Evolutionary conservation across 768 basidiomycete genomes (phyloP).

Genomic region (Auriculariales sp.): DNA sequence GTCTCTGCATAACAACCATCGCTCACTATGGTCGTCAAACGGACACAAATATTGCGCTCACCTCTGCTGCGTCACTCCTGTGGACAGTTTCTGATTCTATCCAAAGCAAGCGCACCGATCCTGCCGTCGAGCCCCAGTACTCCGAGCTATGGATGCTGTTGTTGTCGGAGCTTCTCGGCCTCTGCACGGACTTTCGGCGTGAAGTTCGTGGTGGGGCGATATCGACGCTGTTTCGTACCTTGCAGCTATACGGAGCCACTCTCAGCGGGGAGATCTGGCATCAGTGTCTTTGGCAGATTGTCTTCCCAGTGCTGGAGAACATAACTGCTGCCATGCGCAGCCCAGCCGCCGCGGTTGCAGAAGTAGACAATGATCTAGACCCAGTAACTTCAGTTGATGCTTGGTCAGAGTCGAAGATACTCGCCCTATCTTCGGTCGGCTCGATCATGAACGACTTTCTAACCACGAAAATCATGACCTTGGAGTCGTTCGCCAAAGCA

Average conservation of each 20-base stretch:
- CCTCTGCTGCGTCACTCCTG: conserved; percentile 80
- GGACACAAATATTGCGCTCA: conserved; percentile 92
- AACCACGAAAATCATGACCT: conserved; percentile 51
- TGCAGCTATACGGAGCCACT: conserved; percentile 85
- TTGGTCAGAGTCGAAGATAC: conserved; percentile 81
- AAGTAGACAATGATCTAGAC: conserved; percentile 1
- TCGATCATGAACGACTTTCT: conserved; percentile 75
- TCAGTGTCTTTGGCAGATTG: conserved; percentile 80
- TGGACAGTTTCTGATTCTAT: conserved; percentile 97
- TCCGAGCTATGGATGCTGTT: conserved; percentile 91
- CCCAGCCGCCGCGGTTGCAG: conserved; percentile 7
- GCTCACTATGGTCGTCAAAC: conserved; percentile 84
- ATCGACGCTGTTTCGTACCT: conserved; percentile 84
- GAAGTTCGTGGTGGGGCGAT: conserved; percentile 91
- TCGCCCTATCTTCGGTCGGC: conserved; percentile 74
- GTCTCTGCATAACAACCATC: conserved; percentile 78
- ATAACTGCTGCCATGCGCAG: conserved; percentile 43
- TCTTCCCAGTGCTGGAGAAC: conserved; percentile 72
- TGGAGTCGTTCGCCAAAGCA: conserved; percentile 52
- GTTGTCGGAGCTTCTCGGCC: conserved; percentile 63
- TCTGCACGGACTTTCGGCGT: conserved; percentile 68
- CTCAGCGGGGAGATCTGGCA: conserved; percentile 77
- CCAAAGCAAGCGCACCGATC: conserved; percentile 62
- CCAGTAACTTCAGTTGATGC: conserved; percentile 22
- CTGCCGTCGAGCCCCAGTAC: conserved; percentile 51